Evolutionary conservation across 768 basidiomycete genomes (phyloP), one percentile per base, ranked within the genome.

Genomic region (Podaxis carcinomalis): DNA sequence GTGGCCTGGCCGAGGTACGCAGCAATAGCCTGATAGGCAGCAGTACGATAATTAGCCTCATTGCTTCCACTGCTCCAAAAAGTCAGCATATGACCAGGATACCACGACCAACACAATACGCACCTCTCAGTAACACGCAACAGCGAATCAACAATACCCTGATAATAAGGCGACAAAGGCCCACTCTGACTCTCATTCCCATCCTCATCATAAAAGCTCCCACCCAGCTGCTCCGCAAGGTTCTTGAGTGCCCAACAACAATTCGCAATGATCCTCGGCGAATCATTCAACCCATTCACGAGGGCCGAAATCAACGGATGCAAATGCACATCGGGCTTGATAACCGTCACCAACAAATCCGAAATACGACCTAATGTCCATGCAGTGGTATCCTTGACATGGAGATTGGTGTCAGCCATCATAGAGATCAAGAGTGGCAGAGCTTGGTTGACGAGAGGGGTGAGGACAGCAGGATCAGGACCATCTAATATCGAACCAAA

Each of bases 221-320:
- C 62, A 3, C 87, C 89, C 14, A 97, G 80, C 67, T 97, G 95
- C 71, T 97, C 91, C 9, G 92, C 90, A 35, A 99, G 79, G 74
- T 96, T 98, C 91, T 93, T 96, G 67, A 99, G 74, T 9, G 91
- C 92, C 91, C 96, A 97, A 69, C 95, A 97, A 73, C 93, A 96
- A 75, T 96, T 96, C 37, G 93, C 85, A 25, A 91, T 84, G 64
- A 98, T 95, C 21, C 95, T 80, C 2, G 94, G 89, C 64, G 81
- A 87, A 73, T 91, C 92, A 50, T 83, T 80, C 63, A 98, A 75
- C 23, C 93, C 93, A 55, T 75, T 76, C 10, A 98, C 93, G 53
- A 98, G 81, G 6, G 92, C 93, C 9, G 87, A 81, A 59, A 98
- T 78, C 57, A 99, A 80, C 7, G 87, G 83, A 63, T 91, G 89